These are phyloP conservation scores for Tulasnella sp. DNA, from an alignment of 768 basidiomycete species.

Conservation along the genomic window DNA sequence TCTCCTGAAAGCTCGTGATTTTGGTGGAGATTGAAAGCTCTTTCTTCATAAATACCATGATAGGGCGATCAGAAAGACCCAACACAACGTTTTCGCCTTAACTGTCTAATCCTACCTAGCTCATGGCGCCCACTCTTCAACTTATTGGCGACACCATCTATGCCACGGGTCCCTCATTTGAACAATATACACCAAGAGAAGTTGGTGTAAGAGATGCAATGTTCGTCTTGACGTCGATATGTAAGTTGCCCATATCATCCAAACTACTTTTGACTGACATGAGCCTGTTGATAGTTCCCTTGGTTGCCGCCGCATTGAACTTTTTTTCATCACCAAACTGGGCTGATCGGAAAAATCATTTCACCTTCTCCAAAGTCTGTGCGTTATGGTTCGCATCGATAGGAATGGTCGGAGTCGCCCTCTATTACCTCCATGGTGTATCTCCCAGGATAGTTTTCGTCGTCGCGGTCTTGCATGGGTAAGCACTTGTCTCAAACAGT, in stretches of 20 bases:
- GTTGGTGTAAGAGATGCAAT: not conserved
- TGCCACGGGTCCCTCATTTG: not conserved
- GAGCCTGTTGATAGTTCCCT: not conserved
- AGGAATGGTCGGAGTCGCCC: not conserved
- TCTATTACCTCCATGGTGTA: not conserved
- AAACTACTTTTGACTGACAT: too few species aligned
- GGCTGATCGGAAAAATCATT: not conserved
- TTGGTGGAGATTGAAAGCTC: too few species aligned
- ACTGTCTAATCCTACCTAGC: too few species aligned
- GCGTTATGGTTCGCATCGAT: not conserved
- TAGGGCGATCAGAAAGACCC: too few species aligned
- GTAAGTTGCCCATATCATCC: not conserved
- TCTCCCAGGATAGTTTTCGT: conserved; percentile 1
- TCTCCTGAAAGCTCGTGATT: too few species aligned
- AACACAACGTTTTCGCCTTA: too few species aligned
- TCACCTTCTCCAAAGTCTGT: not conserved
- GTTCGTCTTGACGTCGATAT: not conserved
- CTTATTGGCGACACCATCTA: not conserved
- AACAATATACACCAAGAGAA: not conserved
- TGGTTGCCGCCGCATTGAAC: not conserved
- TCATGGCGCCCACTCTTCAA: not conserved
- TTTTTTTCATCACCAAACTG: not conserved
- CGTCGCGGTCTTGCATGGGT: conserved; percentile 3
- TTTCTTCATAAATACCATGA: too few species aligned
- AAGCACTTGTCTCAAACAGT: not conserved